A percentile compares a stretch with the other conserved stretches of the same genome.
These are phyloP conservation scores for Monosporozyma solicola DNA, from an alignment of 805 yeast species.

Conservation along the genomic window DNA sequence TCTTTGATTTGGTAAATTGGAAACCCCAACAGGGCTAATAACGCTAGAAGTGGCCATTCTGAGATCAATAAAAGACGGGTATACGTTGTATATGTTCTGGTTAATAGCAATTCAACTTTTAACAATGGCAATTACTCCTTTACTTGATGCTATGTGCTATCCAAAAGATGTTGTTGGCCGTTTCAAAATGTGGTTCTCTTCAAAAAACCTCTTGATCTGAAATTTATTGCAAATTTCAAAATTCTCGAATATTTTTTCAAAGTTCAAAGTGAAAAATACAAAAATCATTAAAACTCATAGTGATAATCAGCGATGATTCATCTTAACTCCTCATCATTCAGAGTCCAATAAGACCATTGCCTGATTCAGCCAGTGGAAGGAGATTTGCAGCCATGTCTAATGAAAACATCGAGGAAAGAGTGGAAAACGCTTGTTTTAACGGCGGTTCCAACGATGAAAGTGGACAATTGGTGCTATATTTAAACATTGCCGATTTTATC, in stretches of 20 bases:
- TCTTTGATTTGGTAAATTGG: conserved; percentile 68
- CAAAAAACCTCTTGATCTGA: neutral
- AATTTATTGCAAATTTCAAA: neutral
- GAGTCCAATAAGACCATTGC: too few relatives aligned
- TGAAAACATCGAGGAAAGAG: conserved; percentile 14
- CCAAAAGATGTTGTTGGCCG: neutral
- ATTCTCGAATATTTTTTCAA: neutral
- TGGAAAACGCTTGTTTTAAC: conserved; percentile 68
- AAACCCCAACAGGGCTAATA: conserved; percentile 48
- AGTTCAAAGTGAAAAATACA: neutral
- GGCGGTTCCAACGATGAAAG: conserved; percentile 43
- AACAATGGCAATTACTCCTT: neutral
- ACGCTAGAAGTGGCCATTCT: neutral
- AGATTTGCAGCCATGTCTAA: neutral
- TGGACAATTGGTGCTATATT: conserved; percentile 75
- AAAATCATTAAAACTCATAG: too few relatives aligned
- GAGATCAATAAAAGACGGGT: neutral
- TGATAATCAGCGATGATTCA: too few relatives aligned
- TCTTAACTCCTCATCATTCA: too few relatives aligned
- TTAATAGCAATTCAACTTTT: neutral
- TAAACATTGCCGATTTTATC: conserved; percentile 86
- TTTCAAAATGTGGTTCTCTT: neutral
- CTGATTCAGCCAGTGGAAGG: neutral
- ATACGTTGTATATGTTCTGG: neutral
- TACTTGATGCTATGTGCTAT: neutral